phyloP scores from a whole-genome alignment of 1,284 basidiomycete species.

The Tilletiopsis washingtonensis region DNA sequence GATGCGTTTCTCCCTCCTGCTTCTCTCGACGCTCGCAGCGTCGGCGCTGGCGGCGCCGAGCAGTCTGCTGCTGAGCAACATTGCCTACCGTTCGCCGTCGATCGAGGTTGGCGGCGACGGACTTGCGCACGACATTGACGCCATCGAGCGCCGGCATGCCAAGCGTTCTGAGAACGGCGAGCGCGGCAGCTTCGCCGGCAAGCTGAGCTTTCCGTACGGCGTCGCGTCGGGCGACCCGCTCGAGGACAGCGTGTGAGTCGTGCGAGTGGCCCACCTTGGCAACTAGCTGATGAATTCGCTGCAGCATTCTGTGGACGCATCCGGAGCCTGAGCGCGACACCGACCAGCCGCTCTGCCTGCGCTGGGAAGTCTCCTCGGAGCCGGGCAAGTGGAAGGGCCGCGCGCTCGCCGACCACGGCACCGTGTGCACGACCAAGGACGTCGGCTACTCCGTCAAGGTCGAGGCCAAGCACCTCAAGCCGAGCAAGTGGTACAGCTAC shows the following conservation, averaged over 20 bases:
- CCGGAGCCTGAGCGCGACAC: constrained; percentile 17
- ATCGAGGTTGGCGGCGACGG: background rate
- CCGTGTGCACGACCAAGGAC: constrained; percentile 59
- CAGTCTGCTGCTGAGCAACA: background rate
- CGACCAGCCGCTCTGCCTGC: constrained; percentile 58
- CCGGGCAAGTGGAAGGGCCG: constrained; percentile 33
- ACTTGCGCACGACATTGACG: background rate
- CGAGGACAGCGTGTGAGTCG: constrained; percentile 56
- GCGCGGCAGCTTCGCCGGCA: constrained; percentile 31
- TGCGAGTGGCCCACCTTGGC: too few relatives aligned
- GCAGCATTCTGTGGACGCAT: constrained; percentile 60
- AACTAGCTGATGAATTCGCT: too few relatives aligned
- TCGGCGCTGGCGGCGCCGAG: too few relatives aligned
- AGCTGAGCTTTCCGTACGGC: constrained; percentile 40
- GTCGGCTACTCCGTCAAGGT: constrained; percentile 60
- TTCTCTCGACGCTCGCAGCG: too few relatives aligned
- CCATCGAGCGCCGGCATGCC: background rate
- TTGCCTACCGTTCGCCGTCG: background rate
- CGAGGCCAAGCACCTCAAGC: constrained; percentile 54
- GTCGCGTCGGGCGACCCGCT: constrained; percentile 59
- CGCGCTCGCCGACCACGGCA: constrained; percentile 52
- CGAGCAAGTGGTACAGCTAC: constrained; percentile 59
- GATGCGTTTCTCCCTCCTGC: too few relatives aligned
- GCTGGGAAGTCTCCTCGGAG: constrained; percentile 51
- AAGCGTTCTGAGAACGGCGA: constrained; percentile 7